Evolutionary conservation across 441 rosid genomes (phyloP).

Genomic region (Gossypium schwendimanii): DNA sequence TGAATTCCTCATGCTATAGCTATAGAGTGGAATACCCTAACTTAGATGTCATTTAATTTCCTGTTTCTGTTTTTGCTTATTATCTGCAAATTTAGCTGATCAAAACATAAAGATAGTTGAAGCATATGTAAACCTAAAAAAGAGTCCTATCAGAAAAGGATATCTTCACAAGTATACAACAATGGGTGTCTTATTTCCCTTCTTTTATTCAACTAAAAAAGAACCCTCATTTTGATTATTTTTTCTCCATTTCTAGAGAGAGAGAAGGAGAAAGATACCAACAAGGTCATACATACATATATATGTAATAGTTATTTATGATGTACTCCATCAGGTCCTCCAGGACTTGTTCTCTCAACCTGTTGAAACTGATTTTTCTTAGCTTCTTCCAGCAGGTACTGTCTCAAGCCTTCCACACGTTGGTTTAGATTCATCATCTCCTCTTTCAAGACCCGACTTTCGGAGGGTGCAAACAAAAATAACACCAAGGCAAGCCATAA

Average conservation of each 20-base stretch:
- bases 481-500: background rate
- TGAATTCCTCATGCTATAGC: background rate
- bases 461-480: background rate
- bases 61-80: background rate
- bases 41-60: background rate
- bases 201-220: background rate
- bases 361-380: conserved; percentile 1
- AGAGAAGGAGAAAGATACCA: background rate
- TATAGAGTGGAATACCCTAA: background rate
- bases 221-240: background rate
- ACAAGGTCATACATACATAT: background rate
- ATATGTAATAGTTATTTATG: conserved; percentile 17
- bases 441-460: background rate
- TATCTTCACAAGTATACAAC: background rate
- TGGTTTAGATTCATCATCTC: background rate
- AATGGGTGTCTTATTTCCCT: background rate
- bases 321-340: conserved; percentile 41
- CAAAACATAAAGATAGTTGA: background rate
- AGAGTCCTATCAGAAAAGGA: background rate
- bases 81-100: background rate
- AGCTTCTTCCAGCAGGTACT: background rate
- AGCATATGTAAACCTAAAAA: background rate
- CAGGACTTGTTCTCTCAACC: conserved; percentile 28
- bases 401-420: background rate
- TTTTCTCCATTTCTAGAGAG: background rate